A percentile compares a stretch with the other conserved stretches of the same genome.
Evolutionary conservation across 176 grass and related monocot genomes (phyloP).

Genomic region (Hordeum vulgare): DNA sequence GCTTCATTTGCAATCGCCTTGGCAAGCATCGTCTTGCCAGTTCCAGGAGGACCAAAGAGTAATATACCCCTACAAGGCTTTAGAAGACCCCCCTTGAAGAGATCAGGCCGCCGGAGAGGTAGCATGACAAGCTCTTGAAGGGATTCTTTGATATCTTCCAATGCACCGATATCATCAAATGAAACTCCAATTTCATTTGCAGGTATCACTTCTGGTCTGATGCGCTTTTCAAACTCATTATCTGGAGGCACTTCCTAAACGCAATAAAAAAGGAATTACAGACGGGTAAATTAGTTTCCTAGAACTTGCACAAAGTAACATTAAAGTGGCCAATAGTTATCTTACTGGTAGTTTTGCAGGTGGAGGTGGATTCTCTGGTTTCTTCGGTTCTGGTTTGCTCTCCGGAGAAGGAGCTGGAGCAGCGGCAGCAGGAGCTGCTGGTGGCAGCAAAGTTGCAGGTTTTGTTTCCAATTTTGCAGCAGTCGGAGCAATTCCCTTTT

Average conservation of each 20-base stretch:
- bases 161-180: conserved; percentile 76
- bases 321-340: not conserved
- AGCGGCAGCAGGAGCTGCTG: not conserved
- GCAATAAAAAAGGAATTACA: not conserved
- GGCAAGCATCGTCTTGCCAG: conserved; percentile 80
- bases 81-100: conserved; percentile 80
- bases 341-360: conserved; percentile 53
- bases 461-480: conserved; percentile 65
- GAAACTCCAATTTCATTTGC: conserved; percentile 74
- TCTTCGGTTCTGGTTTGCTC: conserved; percentile 52
- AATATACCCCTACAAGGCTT: conserved; percentile 81
- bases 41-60: conserved; percentile 78
- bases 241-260: conserved; percentile 53
- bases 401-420: conserved; percentile 6
- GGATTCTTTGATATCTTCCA: conserved; percentile 84
- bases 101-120: conserved; percentile 65
- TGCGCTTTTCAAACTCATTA: conserved; percentile 87
- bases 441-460: conserved; percentile 35
- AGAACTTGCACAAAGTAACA: not conserved
- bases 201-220: conserved; percentile 79
- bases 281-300: conserved; percentile 13
- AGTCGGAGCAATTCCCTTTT: conserved; percentile 27
- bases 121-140: conserved; percentile 88
- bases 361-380: conserved; percentile 39
- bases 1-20: conserved; percentile 92